A percentile compares a stretch with the other conserved stretches of the same genome.
Conservation (phyloP, 805 yeast species). For the Kodamaea laetipori region DNA sequence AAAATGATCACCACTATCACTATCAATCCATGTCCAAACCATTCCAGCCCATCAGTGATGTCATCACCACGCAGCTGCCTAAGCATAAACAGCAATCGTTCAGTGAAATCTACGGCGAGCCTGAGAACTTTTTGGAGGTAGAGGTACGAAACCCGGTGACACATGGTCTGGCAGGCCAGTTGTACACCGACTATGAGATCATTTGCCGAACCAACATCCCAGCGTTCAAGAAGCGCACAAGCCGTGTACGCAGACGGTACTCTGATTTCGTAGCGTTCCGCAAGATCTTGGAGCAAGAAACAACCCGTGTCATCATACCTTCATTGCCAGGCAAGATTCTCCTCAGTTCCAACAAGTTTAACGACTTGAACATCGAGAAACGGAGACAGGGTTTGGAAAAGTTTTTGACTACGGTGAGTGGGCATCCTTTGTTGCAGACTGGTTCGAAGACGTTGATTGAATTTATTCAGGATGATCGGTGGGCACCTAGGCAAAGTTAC, state of each 20-base stretch:
- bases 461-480: constrained; percentile 83
- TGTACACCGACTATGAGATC: constrained; percentile 91
- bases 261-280: constrained; percentile 86
- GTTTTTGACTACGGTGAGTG: constrained; percentile 77
- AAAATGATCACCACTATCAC: neutral
- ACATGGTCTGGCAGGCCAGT: constrained; percentile 61
- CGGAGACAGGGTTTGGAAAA: constrained; percentile 82
- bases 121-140: constrained; percentile 90
- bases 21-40: constrained; percentile 35
- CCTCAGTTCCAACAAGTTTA: constrained; percentile 66
- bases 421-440: constrained; percentile 91
- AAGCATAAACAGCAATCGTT: constrained; percentile 60
- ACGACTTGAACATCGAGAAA: constrained; percentile 79
- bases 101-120: constrained; percentile 87
- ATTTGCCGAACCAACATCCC: constrained; percentile 91
- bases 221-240: constrained; percentile 64
- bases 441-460: constrained; percentile 75
- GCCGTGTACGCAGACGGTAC: constrained; percentile 81
- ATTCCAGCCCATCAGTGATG: constrained; percentile 47
- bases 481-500: constrained; percentile 48
- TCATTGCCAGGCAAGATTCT: constrained; percentile 87
- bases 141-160: constrained; percentile 79
- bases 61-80: constrained; percentile 33
- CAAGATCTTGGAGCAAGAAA: constrained; percentile 71
- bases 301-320: constrained; percentile 80